Conservation (phyloP, 257 asterid genomes). For the Nicotiana attenuata region DNA sequence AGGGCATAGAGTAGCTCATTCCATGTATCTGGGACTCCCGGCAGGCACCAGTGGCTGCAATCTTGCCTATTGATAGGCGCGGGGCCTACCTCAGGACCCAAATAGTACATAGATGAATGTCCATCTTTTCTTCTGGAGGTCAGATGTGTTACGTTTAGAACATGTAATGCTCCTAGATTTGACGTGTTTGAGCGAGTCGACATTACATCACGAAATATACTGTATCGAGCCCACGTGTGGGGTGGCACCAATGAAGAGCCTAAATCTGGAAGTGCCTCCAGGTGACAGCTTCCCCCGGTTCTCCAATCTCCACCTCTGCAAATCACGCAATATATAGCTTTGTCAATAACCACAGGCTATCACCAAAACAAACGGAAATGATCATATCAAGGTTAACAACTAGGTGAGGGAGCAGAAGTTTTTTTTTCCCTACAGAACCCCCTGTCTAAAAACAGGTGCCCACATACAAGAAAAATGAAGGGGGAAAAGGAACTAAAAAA, state of each 20-base stretch:
- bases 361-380: too few species aligned
- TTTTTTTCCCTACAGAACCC: too few species aligned
- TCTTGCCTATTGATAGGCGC: constrained; percentile 68
- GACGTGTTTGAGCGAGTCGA: constrained; percentile 29
- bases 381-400: background rate
- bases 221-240: constrained; percentile 54
- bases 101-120: constrained; percentile 77
- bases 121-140: constrained; percentile 81
- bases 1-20: constrained; percentile 72
- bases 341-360: background rate
- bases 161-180: constrained; percentile 23
- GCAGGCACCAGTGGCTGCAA: constrained; percentile 98
- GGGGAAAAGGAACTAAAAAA: background rate
- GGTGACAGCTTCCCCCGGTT: constrained; percentile 72
- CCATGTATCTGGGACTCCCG: constrained; percentile 91
- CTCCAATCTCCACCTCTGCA: constrained; percentile 94
- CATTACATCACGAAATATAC: constrained; percentile 34
- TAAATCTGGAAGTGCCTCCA: constrained; percentile 71
- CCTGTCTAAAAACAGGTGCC: too few species aligned
- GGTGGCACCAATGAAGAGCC: constrained; percentile 65
- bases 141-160: constrained; percentile 64
- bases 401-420: background rate
- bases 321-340: background rate
- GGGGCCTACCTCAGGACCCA: constrained; percentile 49
- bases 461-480: background rate